Evolutionary conservation across 202 grass and related monocot genomes (phyloP).

Genomic region (Alloteropsis angusta): DNA sequence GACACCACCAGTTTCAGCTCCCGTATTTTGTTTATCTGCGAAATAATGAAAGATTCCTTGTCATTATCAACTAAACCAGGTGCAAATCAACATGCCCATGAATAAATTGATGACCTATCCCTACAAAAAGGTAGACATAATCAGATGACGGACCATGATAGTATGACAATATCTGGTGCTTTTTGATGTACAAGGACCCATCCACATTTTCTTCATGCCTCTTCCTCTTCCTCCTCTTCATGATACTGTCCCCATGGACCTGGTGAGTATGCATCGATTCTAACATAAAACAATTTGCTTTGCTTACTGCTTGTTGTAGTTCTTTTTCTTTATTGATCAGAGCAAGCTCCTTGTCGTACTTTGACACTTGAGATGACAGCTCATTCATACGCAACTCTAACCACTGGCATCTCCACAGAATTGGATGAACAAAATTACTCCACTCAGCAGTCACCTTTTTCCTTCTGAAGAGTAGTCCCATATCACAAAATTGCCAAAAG

Average conservation of each 20-base stretch:
- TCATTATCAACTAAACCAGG: neutral
- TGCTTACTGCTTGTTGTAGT: slow-evolving; percentile 40
- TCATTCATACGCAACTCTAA: slow-evolving; percentile 76
- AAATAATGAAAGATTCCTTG: neutral
- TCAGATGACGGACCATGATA: slow-evolving; percentile 43
- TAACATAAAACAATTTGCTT: slow-evolving; percentile 41
- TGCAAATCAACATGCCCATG: neutral
- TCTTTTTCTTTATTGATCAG: slow-evolving; percentile 63
- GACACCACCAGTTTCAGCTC: slow-evolving; percentile 50
- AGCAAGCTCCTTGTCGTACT: slow-evolving; percentile 76
- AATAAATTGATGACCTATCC: slow-evolving; percentile 11
- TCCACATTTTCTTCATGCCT: slow-evolving; percentile 58
- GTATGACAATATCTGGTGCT: slow-evolving; percentile 77
- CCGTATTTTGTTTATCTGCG: slow-evolving; percentile 44
- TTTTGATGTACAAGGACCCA: slow-evolving; percentile 51
- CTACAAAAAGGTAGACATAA: slow-evolving; percentile 18
- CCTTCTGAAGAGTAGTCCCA: slow-evolving; percentile 38
- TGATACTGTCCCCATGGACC: slow-evolving; percentile 40
- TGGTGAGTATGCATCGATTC: slow-evolving; percentile 35
- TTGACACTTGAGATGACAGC: slow-evolving; percentile 55
- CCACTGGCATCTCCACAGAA: slow-evolving; percentile 79
- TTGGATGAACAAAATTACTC: slow-evolving; percentile 60
- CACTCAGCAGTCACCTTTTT: slow-evolving; percentile 80
- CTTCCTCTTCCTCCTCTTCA: slow-evolving; percentile 81
- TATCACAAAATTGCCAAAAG: slow-evolving; percentile 1